These are phyloP conservation scores for Catunica adiposa DNA, from an alignment of 2,329 filamentous ascomycete genomes.

Conservation along the genomic window DNA sequence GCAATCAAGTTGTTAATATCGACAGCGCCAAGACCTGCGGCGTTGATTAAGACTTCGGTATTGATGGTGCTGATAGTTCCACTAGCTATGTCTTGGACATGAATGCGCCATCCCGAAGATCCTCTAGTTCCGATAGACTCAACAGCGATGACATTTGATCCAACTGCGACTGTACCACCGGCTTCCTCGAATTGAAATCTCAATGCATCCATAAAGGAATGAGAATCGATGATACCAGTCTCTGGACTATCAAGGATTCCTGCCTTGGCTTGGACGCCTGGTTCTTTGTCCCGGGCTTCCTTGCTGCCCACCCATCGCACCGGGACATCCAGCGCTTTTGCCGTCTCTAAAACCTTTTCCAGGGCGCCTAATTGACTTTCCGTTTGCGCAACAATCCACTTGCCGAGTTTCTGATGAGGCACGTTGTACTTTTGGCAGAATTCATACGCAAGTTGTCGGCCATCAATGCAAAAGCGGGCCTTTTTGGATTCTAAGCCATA, in stretches of 20 bases:
- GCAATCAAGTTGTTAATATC: slow-evolving; percentile 69
- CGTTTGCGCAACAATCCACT: slow-evolving; percentile 90
- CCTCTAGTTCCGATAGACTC: slow-evolving; percentile 31
- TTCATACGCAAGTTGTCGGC: slow-evolving; percentile 60
- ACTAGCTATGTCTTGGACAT: slow-evolving; percentile 28
- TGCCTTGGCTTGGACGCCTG: slow-evolving; percentile 52
- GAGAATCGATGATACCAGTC: slow-evolving; percentile 83
- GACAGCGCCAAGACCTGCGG: slow-evolving; percentile 65
- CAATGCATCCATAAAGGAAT: slow-evolving; percentile 67
- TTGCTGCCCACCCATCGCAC: slow-evolving; percentile 48
- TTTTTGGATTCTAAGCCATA: slow-evolving; percentile 66
- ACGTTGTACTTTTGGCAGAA: slow-evolving; percentile 55
- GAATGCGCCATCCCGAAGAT: slow-evolving; percentile 51
- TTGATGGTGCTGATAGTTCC: slow-evolving; percentile 45
- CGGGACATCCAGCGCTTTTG: slow-evolving; percentile 37
- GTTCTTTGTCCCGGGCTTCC: slow-evolving; percentile 51
- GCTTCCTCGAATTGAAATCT: slow-evolving; percentile 59
- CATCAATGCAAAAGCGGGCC: slow-evolving; percentile 63
- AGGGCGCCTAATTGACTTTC: slow-evolving; percentile 49
- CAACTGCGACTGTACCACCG: slow-evolving; percentile 58
- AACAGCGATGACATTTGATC: slow-evolving; percentile 47
- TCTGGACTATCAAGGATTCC: slow-evolving; percentile 70
- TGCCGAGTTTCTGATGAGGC: slow-evolving; percentile 59
- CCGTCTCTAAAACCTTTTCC: slow-evolving; percentile 31
- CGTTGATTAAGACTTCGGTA: slow-evolving; percentile 64